Conservation (phyloP, 129 eudicot genomes). For the Helichrysum umbraculigerum region DNA sequence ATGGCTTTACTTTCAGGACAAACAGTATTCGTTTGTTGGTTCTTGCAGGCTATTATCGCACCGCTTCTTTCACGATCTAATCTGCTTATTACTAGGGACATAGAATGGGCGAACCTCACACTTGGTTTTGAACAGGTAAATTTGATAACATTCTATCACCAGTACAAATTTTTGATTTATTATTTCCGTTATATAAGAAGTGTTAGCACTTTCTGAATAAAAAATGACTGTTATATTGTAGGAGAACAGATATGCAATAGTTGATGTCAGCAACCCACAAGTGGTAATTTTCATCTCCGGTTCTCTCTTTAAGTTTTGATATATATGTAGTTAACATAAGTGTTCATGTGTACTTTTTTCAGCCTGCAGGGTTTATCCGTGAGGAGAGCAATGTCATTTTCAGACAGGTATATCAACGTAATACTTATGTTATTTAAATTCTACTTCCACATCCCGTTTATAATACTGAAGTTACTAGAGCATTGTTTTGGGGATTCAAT, state of each 20-base stretch:
- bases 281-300: constrained; percentile 49
- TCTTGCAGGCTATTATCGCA: constrained; percentile 65
- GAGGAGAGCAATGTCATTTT: constrained; percentile 79
- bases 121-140: constrained; percentile 96
- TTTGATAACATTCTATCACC: background rate
- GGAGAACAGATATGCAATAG: constrained; percentile 87
- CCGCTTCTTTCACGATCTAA: constrained; percentile 95
- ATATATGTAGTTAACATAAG: background rate
- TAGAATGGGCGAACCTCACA: constrained; percentile 97
- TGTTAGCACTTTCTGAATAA: background rate
- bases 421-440: background rate
- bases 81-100: constrained; percentile 93
- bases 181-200: background rate
- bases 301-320: constrained; percentile 12
- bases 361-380: constrained; percentile 98
- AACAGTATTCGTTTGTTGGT: constrained; percentile 17
- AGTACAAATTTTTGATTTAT: background rate
- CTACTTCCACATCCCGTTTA: constrained; percentile 2
- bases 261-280: constrained; percentile 84
- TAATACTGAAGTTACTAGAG: constrained; percentile 9
- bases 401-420: constrained; percentile 63
- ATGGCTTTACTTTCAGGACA: constrained; percentile 9
- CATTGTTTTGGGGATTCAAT: background rate
- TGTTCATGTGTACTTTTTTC: constrained; percentile 21
- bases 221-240: constrained; percentile 31